Evolutionary conservation across 2,329 filamentous ascomycete species (phyloP), one percentile per base, ranked within the genome.

Genomic region (Diplodia corticola): DNA sequence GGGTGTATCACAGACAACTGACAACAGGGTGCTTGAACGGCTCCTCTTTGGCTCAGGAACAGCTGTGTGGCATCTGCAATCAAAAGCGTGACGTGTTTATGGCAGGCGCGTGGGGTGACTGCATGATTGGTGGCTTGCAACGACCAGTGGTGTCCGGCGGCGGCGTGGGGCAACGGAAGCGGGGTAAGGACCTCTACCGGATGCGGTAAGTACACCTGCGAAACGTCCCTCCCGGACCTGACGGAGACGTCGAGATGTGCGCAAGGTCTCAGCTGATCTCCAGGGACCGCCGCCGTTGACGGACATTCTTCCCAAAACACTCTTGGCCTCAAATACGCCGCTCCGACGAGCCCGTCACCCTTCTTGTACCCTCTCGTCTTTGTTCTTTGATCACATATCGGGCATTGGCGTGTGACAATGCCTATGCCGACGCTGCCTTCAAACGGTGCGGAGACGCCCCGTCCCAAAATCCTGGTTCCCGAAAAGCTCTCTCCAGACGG

Each of bases 401-500:
- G n/a, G 15, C 20, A 37, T 9, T 30, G 5, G 9, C 33, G 20
- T 20, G 53, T 65, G 69, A 50, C n/a, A 40, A 79, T 78, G 77
- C 67, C 75, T 30, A 74, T 77, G 37, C 64, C 72, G 30, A 68
- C 35, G 7, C 22, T 71, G 20, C 44, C 65, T 10, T 63, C 61
- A 51, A 70, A 71, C 59, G 69, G 70, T n/a, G 28, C 63, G 13
- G 68, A 73, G 28, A 48, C 70, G 33, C 66, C 72, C 22, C 77
- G 75, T 48, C 78, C 82, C 1, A 86, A 83, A 73, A 81, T 93
- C 68, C 85, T 95, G 30, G 90, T 93, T 48, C 88, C 91, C 1
- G 91, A 94, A 74, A 93, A 92, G 75, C 85, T 94, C 51, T 93
- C 91, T 0, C 82, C 87, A n/a, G 91, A 94, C 76, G 91, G 91